A percentile compares a stretch with the other conserved stretches of the same genome.
Conservation (phyloP, 495 filamentous ascomycete species). For the Annulohypoxylon maeteangense region DNA sequence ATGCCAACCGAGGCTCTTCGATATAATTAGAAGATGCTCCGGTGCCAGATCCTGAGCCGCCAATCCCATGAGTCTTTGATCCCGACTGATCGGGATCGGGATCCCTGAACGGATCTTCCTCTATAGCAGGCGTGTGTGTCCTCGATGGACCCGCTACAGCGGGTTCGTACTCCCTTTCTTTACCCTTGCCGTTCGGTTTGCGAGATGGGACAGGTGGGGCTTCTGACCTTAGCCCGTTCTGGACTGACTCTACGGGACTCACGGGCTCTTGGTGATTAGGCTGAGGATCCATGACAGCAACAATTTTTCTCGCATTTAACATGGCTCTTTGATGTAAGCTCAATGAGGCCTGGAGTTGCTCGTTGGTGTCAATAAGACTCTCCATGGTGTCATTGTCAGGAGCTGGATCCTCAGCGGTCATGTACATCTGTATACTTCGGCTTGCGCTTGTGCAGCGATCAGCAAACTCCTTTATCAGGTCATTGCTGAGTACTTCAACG, state of each 20-base stretch:
- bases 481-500: slow-evolving; percentile 78
- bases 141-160: slow-evolving; percentile 51
- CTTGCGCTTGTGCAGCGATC: slow-evolving; percentile 86
- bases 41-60: slow-evolving; percentile 30
- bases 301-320: slow-evolving; percentile 72
- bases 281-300: slow-evolving; percentile 32
- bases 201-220: slow-evolving; percentile 39
- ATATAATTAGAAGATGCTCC: slow-evolving; percentile 33
- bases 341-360: slow-evolving; percentile 79
- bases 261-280: slow-evolving; percentile 23
- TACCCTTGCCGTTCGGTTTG: slow-evolving; percentile 57
- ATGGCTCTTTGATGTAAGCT: slow-evolving; percentile 84
- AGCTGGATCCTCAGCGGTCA: slow-evolving; percentile 76
- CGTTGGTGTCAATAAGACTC: slow-evolving; percentile 93
- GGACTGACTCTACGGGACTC: slow-evolving; percentile 42
- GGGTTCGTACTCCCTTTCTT: slow-evolving; percentile 48
- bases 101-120: slow-evolving; percentile 62
- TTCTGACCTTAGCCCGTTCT: slow-evolving; percentile 28
- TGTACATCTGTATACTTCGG: slow-evolving; percentile 83
- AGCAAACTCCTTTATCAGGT: slow-evolving; percentile 90
- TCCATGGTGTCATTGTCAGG: slow-evolving; percentile 94
- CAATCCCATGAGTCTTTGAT: slow-evolving; percentile 33
- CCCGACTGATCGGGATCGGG: slow-evolving; percentile 47
- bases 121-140: slow-evolving; percentile 46
- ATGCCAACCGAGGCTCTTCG: slow-evolving; percentile 48